Percentiles rank a stretch among this genome's conserved stretches.
These are phyloP conservation scores for Ophiostoma perfectum DNA, from an alignment of 2,329 filamentous ascomycete species.

Conservation along the genomic window DNA sequence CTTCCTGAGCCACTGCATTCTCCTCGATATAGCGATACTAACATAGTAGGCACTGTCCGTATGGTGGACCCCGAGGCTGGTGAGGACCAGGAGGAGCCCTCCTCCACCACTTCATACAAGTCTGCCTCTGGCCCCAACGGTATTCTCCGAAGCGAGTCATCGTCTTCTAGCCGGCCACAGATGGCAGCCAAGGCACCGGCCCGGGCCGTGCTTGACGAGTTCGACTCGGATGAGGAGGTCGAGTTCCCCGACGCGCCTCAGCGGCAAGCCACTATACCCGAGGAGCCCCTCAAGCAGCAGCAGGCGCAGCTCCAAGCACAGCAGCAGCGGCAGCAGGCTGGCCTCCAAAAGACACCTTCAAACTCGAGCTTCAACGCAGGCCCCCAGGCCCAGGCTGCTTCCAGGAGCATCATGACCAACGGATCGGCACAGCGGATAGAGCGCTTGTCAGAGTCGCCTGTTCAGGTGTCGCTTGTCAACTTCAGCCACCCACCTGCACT, in stretches of 20 bases:
- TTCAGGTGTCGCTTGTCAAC: slow-evolving; percentile 54
- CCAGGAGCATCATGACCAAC: slow-evolving; percentile 30
- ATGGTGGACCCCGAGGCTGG: slow-evolving; percentile 50
- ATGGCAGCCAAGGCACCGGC: slow-evolving; percentile 56
- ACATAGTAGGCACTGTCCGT: slow-evolving; percentile 44
- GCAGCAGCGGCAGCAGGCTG: slow-evolving; percentile 34
- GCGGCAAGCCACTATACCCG: not conserved
- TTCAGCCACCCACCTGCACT: slow-evolving; percentile 58
- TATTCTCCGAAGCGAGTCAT: slow-evolving; percentile 27
- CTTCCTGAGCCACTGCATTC: too few species aligned
- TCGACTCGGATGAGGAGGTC: slow-evolving; percentile 52
- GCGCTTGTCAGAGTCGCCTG: slow-evolving; percentile 61
- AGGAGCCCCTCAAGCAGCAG: slow-evolving; percentile 22
- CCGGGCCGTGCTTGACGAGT: slow-evolving; percentile 64
- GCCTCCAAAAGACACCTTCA: not conserved
- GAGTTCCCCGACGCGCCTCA: slow-evolving; percentile 28
- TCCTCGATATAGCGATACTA: not conserved
- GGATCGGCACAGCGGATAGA: slow-evolving; percentile 31
- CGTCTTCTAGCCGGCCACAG: slow-evolving; percentile 42
- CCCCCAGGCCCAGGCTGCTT: not conserved
- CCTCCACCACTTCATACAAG: not conserved
- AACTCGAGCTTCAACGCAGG: too few species aligned
- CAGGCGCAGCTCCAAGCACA: slow-evolving; percentile 36
- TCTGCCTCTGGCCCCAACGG: not conserved
- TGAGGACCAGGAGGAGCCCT: slow-evolving; percentile 34